phyloP scores from a whole-genome alignment of 192 early-diverging fungal species.

The Rhizophagus prolifer region DNA sequence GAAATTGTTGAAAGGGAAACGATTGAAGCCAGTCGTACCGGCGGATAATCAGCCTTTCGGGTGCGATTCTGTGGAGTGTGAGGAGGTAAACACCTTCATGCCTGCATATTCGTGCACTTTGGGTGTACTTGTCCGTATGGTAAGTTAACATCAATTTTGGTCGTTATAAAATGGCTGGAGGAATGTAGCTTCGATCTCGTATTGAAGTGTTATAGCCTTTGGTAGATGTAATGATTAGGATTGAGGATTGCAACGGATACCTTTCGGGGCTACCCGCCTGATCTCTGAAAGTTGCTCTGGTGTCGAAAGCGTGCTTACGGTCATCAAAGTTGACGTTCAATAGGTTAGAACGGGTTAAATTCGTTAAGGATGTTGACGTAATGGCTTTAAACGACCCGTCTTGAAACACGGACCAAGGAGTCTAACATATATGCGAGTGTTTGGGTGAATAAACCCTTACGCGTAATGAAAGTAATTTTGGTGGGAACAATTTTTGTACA shows the following conservation, averaged over 20 bases:
- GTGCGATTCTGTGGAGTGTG: too few relatives aligned
- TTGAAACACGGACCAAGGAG: constrained; percentile 85
- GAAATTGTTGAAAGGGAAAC: constrained; percentile 83
- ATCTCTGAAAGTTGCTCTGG: not conserved
- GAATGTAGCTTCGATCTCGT: too few relatives aligned
- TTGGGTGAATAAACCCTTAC: constrained; percentile 63
- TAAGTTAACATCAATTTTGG: too few relatives aligned
- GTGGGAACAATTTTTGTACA: constrained; percentile 43
- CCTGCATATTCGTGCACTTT: too few relatives aligned
- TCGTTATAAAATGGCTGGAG: too few relatives aligned
- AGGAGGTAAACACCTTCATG: too few relatives aligned
- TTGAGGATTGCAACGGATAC: constrained; percentile 32
- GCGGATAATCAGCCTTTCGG: constrained; percentile 37
- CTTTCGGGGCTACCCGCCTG: constrained; percentile 32
- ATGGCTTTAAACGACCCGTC: constrained; percentile 66
- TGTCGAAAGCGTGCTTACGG: not conserved
- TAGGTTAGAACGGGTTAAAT: constrained; percentile 30
- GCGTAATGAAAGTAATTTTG: constrained; percentile 53
- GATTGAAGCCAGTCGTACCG: not conserved
- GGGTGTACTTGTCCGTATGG: too few relatives aligned
- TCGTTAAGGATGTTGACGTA: constrained; percentile 60
- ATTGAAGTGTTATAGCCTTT: too few relatives aligned
- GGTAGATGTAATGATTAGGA: too few relatives aligned
- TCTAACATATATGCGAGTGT: constrained; percentile 78
- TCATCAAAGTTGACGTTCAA: too few relatives aligned